phyloP scores from a whole-genome alignment of 1,139 yeast species.

The Saccharomyces hybrid region DNA sequence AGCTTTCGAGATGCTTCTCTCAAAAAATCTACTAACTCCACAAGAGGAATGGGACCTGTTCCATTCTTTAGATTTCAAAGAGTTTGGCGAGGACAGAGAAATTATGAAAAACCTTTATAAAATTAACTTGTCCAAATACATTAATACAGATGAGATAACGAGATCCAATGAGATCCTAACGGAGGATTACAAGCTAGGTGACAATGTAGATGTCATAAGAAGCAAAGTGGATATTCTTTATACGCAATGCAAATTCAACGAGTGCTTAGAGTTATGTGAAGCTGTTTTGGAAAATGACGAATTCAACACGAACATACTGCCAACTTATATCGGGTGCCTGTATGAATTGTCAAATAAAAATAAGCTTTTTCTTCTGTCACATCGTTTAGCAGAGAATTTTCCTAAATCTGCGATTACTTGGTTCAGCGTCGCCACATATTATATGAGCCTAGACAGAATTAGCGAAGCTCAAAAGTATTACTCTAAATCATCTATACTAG shows the following conservation, averaged over 20 bases:
- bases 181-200: constrained; percentile 65
- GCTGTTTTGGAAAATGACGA: constrained; percentile 53
- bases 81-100: constrained; percentile 74
- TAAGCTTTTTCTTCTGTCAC: constrained; percentile 72
- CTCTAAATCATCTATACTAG: constrained; percentile 79
- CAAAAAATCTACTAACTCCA: constrained; percentile 72
- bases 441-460: constrained; percentile 64
- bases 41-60: constrained; percentile 82
- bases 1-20: constrained; percentile 75
- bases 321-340: constrained; percentile 75
- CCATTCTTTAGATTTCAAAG: constrained; percentile 53
- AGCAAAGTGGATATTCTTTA: constrained; percentile 67
- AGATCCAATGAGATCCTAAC: constrained; percentile 60
- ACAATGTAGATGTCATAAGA: constrained; percentile 61
- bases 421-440: constrained; percentile 89
- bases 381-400: constrained; percentile 76
- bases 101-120: constrained; percentile 69
- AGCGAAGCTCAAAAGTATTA: constrained; percentile 82
- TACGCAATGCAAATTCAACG: constrained; percentile 71
- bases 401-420: constrained; percentile 82
- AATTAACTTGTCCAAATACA: constrained; percentile 66
- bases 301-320: constrained; percentile 64
- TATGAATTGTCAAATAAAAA: constrained; percentile 81
- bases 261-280: constrained; percentile 71
- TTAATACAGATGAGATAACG: constrained; percentile 49